Evolutionary conservation across 1,284 basidiomycete genomes (phyloP).

Genomic region (Sporisorium graminicola): DNA sequence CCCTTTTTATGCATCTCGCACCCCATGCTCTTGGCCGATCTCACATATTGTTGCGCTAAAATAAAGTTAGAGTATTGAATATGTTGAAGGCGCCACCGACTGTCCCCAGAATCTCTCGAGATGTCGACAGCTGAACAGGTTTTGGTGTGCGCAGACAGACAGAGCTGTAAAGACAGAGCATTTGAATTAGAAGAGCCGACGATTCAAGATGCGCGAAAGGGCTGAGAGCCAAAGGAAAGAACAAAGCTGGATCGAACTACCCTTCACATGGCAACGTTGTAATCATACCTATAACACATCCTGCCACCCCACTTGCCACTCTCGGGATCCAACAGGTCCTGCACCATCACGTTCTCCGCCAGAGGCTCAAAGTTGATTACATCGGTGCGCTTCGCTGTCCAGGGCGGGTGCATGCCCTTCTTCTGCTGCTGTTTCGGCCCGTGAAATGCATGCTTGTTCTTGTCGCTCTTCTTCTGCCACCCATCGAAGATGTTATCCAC

Average conservation of each 20-base stretch:
- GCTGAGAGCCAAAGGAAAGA: no score
- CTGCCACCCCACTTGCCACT: constrained; percentile 27
- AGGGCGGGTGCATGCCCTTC: constrained; percentile 11
- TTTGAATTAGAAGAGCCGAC: neutral
- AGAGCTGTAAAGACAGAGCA: neutral
- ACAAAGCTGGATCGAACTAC: no score
- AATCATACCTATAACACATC: constrained; percentile 45
- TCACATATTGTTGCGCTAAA: neutral
- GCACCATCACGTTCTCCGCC: constrained; percentile 22
- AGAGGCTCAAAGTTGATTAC: constrained; percentile 34
- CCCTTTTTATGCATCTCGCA: neutral
- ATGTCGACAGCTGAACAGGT: no score
- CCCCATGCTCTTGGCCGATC: neutral
- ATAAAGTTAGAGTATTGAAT: no score
- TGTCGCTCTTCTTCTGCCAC: constrained; percentile 22
- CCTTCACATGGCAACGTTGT: constrained; percentile 14
- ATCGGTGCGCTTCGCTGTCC: constrained; percentile 25
- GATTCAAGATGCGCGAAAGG: no score
- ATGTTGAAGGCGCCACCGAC: no score
- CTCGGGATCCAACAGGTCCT: constrained; percentile 29
- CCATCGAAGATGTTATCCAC: constrained; percentile 18
- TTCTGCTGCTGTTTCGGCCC: constrained; percentile 35
- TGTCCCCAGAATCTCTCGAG: no score
- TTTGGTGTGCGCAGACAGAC: no score
- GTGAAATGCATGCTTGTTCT: constrained; percentile 26